Conservation (phyloP, 805 yeast species). For the Candida pini region DNA sequence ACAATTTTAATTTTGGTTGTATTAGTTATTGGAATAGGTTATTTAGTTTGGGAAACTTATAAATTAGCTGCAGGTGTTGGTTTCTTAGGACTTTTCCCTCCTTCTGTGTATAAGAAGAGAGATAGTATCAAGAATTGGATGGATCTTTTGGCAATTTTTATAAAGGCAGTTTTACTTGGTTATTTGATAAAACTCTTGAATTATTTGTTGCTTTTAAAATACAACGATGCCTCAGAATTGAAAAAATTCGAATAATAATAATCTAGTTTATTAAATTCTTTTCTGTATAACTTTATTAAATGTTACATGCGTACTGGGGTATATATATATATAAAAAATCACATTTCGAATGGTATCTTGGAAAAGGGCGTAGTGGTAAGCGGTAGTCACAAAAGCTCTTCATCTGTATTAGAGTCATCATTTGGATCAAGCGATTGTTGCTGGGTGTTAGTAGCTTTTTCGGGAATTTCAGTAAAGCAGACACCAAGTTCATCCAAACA, state of each 20-base stretch:
- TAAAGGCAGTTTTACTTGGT: conserved; percentile 13
- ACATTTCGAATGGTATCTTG: too few species aligned
- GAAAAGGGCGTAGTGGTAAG: too few species aligned
- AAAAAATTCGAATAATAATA: conserved; percentile 20
- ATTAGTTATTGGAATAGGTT: conserved; percentile 2
- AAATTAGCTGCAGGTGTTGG: conserved; percentile 6
- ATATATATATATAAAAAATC: not conserved
- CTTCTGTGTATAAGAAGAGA: not conserved
- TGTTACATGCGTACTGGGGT: not conserved
- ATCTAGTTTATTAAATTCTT: not conserved
- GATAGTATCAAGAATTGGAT: conserved; percentile 3
- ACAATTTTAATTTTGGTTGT: not conserved
- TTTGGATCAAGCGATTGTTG: too few species aligned
- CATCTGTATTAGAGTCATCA: too few species aligned
- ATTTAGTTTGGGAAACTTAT: conserved; percentile 11
- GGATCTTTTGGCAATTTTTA: conserved; percentile 11
- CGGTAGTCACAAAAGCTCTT: too few species aligned
- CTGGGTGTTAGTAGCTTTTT: not conserved
- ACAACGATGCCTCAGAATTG: conserved; percentile 22
- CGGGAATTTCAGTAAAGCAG: conserved; percentile 16
- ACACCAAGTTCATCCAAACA: conserved; percentile 26
- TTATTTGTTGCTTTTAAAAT: conserved; percentile 14
- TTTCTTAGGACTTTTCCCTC: conserved; percentile 1
- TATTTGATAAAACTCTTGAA: conserved; percentile 18
- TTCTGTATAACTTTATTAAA: not conserved